Evolutionary conservation across 179 eudicot species (phyloP), one percentile per base, ranked within the genome.

Genomic region (Vitellaria paradoxa): DNA sequence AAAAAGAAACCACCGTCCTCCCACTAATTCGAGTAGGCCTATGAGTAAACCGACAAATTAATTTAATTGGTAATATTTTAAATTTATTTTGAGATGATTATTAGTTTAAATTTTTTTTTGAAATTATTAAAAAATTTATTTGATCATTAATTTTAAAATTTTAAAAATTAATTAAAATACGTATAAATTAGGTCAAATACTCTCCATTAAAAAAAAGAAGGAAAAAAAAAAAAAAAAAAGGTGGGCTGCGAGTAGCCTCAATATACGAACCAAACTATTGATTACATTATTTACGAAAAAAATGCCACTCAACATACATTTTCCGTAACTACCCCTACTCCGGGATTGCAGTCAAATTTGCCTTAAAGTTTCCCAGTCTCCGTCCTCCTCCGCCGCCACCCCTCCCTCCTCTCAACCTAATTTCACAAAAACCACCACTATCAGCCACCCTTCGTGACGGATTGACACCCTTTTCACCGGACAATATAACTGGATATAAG

Each of bases 321-420:
- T 76, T 52, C 23, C 0, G 5, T n/a, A 5, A 9, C 15, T 49
- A 5, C 72, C 53, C 60, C 76, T 84, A 87, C 70, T 84, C 87
- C 40, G 76, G 81, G 45, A 87, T 87, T 7, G 89, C 81, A 74
- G 76, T 81, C 83, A 87, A 73, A 80, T 23, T 46, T 21, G 80
- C 81, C 78, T 65, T 8, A 6, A 70, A 59, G 52, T 73, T 81
- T 24, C 74, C 78, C 13, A 74, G 74, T 45, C 85, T 83, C 17
- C 87, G 61, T 9, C 89, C 61, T 1, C 82, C 78, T 0, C 81
- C 83, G 3, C 65, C 71, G 4, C 78, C 37, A 26, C 50, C 45
- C 13, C 65, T 26, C 8, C 46, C 75, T 18, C 75, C 42, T 6
- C 79, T 42, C 75, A 24, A 49, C 73, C 73, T 30, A 68, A 70